A percentile compares a stretch with the other conserved stretches of the same genome.
Conservation (phyloP, 805 yeast genomes). For the Barnettozyma sp. region DNA sequence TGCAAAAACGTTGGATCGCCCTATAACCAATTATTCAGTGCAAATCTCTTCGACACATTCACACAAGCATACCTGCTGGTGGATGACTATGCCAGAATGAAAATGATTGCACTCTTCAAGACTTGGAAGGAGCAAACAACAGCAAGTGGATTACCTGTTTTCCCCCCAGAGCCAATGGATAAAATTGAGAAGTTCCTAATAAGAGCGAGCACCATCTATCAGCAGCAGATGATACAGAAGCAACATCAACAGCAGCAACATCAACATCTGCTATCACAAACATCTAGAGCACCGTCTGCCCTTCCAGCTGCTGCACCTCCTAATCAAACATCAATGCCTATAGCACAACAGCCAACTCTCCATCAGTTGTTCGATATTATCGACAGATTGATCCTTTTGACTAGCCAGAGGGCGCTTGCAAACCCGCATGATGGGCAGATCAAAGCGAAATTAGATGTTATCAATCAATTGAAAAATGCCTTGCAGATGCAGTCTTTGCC, state of each 20-base stretch:
- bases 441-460: slow-evolving; percentile 27
- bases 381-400: slow-evolving; percentile 29
- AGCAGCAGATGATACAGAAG: slow-evolving; percentile 16
- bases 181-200: slow-evolving; percentile 69
- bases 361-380: slow-evolving; percentile 28
- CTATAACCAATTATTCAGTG: slow-evolving; percentile 71
- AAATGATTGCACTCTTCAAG: slow-evolving; percentile 69
- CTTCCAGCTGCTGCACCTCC: background rate
- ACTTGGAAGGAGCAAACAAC: slow-evolving; percentile 76
- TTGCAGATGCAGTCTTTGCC: slow-evolving; percentile 29
- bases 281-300: slow-evolving; percentile 1
- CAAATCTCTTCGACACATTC: slow-evolving; percentile 61
- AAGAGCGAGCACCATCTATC: slow-evolving; percentile 45
- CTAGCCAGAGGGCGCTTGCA: slow-evolving; percentile 27
- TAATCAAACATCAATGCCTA: background rate
- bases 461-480: slow-evolving; percentile 30
- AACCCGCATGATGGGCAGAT: slow-evolving; percentile 27
- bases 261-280: background rate
- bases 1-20: slow-evolving; percentile 89
- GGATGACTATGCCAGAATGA: slow-evolving; percentile 65
- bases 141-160: slow-evolving; percentile 59
- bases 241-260: slow-evolving; percentile 9
- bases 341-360: slow-evolving; percentile 1
- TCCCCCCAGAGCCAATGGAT: slow-evolving; percentile 61
- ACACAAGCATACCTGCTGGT: slow-evolving; percentile 74